Conservation (phyloP, 331 rosid species). For the Quercus tomentella region DNA sequence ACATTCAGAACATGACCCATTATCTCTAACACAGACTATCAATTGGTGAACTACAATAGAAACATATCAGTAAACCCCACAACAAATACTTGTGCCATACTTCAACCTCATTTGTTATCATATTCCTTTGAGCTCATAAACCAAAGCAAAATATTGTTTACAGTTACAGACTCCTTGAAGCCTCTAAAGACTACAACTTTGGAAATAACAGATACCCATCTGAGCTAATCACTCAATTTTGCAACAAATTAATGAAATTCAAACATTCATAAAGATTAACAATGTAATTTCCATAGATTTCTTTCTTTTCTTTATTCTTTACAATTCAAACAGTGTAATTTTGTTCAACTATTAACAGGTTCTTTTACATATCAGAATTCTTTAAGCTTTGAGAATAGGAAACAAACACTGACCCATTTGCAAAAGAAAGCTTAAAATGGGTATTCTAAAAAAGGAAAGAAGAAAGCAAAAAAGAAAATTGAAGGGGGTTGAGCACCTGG, state of each 20-base stretch:
- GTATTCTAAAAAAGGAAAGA: neutral
- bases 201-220: too few species aligned
- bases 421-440: neutral
- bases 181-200: neutral
- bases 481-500: constrained; percentile 32
- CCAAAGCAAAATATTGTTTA: neutral
- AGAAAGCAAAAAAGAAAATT: neutral
- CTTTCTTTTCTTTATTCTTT: too few species aligned
- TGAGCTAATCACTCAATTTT: neutral
- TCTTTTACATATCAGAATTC: too few species aligned
- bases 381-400: too few species aligned
- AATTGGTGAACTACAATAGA: neutral
- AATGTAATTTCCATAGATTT: too few species aligned
- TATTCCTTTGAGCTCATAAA: neutral
- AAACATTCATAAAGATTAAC: neutral
- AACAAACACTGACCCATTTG: too few species aligned
- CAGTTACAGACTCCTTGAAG: neutral
- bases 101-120: neutral
- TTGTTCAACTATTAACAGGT: neutral
- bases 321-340: neutral
- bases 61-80: neutral
- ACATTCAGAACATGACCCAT: too few species aligned
- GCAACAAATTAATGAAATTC: neutral
- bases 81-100: neutral
- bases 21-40: neutral